Percentiles rank a stretch among this genome's conserved stretches.
Conservation (phyloP, 1,284 basidiomycete species). For the Ustilago xerochloae region DNA sequence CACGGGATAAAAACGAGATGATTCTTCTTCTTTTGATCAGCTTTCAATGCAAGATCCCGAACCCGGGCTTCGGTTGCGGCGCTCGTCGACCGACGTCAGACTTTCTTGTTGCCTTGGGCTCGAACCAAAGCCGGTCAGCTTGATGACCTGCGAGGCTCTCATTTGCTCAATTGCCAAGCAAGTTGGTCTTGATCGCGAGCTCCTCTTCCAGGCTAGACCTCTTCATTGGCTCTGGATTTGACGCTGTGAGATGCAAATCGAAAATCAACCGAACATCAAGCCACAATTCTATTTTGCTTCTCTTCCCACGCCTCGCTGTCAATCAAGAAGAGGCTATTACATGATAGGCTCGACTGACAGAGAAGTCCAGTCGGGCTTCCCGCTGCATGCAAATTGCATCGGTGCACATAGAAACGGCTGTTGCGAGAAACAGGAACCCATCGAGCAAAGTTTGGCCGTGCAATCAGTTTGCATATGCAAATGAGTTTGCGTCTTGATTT, state of each 20-base stretch:
- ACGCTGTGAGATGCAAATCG: neutral
- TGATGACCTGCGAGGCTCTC: neutral
- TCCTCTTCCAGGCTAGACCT: neutral
- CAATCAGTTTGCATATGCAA: no score
- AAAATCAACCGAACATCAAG: neutral
- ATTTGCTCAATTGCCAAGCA: neutral
- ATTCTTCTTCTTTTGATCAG: neutral
- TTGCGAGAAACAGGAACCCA: no score
- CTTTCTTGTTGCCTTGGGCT: neutral
- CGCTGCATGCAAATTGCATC: neutral
- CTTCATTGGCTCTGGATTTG: neutral
- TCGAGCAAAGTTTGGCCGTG: no score
- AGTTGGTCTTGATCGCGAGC: neutral
- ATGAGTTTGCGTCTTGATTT: neutral
- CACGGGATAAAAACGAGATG: constrained; percentile 1
- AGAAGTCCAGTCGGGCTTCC: neutral
- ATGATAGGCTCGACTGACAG: neutral
- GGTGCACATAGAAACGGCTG: neutral
- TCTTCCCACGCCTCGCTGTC: no score
- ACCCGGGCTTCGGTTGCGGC: constrained; percentile 6
- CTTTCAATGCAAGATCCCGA: neutral
- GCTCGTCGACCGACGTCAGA: neutral
- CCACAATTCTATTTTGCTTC: neutral
- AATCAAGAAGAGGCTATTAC: neutral
- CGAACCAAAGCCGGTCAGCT: neutral